These are phyloP conservation scores for Dactylellina sp. DNA, from an alignment of 2,329 filamentous ascomycete genomes.

Conservation along the genomic window DNA sequence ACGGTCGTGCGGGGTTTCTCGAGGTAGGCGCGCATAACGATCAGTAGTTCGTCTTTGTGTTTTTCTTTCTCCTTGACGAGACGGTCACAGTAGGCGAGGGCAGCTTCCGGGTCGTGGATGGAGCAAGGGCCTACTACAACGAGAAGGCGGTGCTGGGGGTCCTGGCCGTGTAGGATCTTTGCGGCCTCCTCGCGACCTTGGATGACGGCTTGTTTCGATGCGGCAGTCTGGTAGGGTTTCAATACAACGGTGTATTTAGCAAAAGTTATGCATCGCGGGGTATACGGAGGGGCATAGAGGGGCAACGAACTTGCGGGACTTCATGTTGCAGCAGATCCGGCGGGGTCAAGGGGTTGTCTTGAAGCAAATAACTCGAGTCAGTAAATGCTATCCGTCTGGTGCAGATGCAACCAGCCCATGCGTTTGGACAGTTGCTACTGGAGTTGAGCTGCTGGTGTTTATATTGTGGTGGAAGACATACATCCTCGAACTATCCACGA, in stretches of 20 bases:
- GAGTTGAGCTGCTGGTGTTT: constrained; percentile 17
- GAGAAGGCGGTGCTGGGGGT: constrained; percentile 80
- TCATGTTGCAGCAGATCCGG: constrained; percentile 96
- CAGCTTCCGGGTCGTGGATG: constrained; percentile 90
- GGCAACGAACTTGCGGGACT: constrained; percentile 70
- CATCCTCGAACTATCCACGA: constrained; percentile 60
- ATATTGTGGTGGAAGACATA: constrained; percentile 52
- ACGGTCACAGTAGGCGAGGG: constrained; percentile 86
- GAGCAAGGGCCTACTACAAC: constrained; percentile 97
- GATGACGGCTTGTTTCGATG: constrained; percentile 69
- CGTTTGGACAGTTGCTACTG: constrained; percentile 30
- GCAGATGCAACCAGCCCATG: constrained; percentile 52
- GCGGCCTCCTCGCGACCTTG: constrained; percentile 73
- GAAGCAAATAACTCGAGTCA: constrained; percentile 54
- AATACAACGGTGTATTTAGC: too few relatives aligned
- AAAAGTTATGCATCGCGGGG: not conserved
- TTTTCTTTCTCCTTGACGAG: constrained; percentile 82
- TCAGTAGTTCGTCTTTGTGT: constrained; percentile 83
- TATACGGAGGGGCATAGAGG: constrained; percentile 1
- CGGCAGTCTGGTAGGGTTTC: constrained; percentile 58
- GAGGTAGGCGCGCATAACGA: constrained; percentile 98
- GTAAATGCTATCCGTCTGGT: constrained; percentile 46
- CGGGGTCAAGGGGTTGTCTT: constrained; percentile 86
- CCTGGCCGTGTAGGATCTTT: constrained; percentile 76
- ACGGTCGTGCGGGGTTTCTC: constrained; percentile 99